Conservation (phyloP, 139 green algal genomes). For the Limnomonas spitsbergensis region DNA sequence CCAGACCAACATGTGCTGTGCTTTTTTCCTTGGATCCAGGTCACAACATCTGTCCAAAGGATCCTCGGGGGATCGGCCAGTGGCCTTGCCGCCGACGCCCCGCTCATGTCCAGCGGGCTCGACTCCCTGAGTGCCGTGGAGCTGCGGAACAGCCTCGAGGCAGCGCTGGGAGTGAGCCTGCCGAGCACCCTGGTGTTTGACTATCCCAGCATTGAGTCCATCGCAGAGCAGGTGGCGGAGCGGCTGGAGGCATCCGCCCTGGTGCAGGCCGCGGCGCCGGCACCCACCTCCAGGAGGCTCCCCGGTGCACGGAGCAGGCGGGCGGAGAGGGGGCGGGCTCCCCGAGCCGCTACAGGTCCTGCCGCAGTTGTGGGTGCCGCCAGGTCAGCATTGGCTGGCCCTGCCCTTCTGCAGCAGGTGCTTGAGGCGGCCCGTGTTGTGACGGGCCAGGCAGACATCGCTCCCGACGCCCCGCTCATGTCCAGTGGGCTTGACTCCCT, state of each 20-base stretch:
- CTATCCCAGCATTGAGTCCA: slow-evolving; percentile 38
- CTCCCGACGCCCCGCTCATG: slow-evolving; percentile 20
- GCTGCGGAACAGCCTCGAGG: slow-evolving; percentile 70
- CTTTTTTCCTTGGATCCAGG: neutral
- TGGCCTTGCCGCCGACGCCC: slow-evolving; percentile 34
- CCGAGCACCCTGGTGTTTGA: slow-evolving; percentile 72
- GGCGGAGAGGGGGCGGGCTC: no score
- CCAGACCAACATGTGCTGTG: neutral
- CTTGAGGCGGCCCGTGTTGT: neutral
- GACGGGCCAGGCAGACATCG: slow-evolving; percentile 3
- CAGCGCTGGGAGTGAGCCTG: slow-evolving; percentile 45
- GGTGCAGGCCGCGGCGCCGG: no score
- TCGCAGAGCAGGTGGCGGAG: neutral
- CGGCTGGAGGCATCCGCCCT: no score
- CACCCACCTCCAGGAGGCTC: no score
- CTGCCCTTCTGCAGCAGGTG: no score
- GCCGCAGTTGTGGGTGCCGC: no score
- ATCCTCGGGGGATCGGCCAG: slow-evolving; percentile 38
- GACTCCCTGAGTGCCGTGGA: slow-evolving; percentile 78
- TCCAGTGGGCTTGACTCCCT: slow-evolving; percentile 34
- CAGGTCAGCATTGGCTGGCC: no score
- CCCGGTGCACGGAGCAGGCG: no score
- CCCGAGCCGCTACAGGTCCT: no score
- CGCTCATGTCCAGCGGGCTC: slow-evolving; percentile 75
- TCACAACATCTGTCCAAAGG: slow-evolving; percentile 30